Conservation (phyloP, 2,329 filamentous ascomycete species). For the Cytospora piceae region DNA sequence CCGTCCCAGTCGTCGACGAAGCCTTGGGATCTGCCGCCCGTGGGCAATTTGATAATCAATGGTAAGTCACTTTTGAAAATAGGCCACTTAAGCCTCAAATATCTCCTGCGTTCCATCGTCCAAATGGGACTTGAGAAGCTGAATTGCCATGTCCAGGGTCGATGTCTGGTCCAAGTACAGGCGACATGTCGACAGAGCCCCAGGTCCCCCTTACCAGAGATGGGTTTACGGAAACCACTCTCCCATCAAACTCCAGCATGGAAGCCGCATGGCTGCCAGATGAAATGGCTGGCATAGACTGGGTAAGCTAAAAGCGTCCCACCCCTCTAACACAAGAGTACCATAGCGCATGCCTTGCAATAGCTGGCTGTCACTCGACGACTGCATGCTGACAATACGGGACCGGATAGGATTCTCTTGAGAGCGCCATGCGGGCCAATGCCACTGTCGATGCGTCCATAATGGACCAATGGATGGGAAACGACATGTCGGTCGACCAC, state of each 20-base stretch:
- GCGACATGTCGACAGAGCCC: not conserved
- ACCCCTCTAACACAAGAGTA: not conserved
- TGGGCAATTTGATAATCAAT: constrained; percentile 13
- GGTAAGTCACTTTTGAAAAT: constrained; percentile 7
- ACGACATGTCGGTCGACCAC: constrained; percentile 17
- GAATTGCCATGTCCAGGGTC: constrained; percentile 1
- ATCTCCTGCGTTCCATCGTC: not conserved
- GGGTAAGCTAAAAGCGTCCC: not conserved
- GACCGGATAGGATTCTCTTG: constrained; percentile 19
- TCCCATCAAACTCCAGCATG: not conserved
- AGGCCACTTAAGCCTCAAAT: not conserved
- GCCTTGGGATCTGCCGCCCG: not conserved
- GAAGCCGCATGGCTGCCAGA: constrained; percentile 27
- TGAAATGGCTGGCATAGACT: constrained; percentile 17
- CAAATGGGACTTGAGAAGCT: not conserved
- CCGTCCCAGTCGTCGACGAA: not conserved
- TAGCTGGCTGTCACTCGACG: not conserved
- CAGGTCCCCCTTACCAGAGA: constrained; percentile 2
- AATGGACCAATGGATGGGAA: constrained; percentile 20
- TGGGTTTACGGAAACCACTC: constrained; percentile 3
- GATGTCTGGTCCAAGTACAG: not conserved
- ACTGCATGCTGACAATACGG: constrained; percentile 3
- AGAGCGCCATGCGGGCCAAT: constrained; percentile 25
- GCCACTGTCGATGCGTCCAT: constrained; percentile 10
- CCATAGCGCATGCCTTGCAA: not conserved